These are phyloP conservation scores for Saccharomycopsis olivae DNA, from an alignment of 805 yeast genomes.

Conservation along the genomic window DNA sequence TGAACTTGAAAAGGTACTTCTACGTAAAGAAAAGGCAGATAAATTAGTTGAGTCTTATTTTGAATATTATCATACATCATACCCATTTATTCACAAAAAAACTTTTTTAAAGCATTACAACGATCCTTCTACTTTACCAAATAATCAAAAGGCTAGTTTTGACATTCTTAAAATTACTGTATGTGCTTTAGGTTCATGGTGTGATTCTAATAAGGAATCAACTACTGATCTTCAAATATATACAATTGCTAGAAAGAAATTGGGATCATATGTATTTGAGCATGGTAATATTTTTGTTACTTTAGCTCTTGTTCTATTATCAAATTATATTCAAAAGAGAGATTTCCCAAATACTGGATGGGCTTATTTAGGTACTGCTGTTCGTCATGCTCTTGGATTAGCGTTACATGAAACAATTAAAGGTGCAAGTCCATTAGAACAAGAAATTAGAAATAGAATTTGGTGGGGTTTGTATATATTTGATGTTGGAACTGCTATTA, in stretches of 20 bases:
- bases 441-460: slow-evolving; percentile 47
- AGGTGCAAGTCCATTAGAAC: slow-evolving; percentile 29
- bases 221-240: slow-evolving; percentile 46
- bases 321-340: slow-evolving; percentile 53
- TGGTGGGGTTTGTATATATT: slow-evolving; percentile 63
- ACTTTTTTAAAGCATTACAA: slow-evolving; percentile 39
- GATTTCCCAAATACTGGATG: slow-evolving; percentile 61
- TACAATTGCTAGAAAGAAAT: slow-evolving; percentile 36
- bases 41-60: slow-evolving; percentile 42
- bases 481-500: slow-evolving; percentile 53
- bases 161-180: slow-evolving; percentile 43
- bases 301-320: slow-evolving; percentile 40
- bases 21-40: slow-evolving; percentile 16
- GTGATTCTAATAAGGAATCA: slow-evolving; percentile 40
- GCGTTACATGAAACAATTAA: slow-evolving; percentile 30
- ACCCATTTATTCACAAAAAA: slow-evolving; percentile 50
- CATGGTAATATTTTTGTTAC: slow-evolving; percentile 47
- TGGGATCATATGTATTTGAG: slow-evolving; percentile 42
- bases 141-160: slow-evolving; percentile 21
- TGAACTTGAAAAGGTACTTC: background rate
- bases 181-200: slow-evolving; percentile 62
- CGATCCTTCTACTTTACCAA: slow-evolving; percentile 29
- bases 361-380: slow-evolving; percentile 54
- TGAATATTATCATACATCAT: slow-evolving; percentile 47
- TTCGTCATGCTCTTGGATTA: slow-evolving; percentile 55